phyloP scores from a whole-genome alignment of 208 protist species.

The Trypanosoma vivax region DNA sequence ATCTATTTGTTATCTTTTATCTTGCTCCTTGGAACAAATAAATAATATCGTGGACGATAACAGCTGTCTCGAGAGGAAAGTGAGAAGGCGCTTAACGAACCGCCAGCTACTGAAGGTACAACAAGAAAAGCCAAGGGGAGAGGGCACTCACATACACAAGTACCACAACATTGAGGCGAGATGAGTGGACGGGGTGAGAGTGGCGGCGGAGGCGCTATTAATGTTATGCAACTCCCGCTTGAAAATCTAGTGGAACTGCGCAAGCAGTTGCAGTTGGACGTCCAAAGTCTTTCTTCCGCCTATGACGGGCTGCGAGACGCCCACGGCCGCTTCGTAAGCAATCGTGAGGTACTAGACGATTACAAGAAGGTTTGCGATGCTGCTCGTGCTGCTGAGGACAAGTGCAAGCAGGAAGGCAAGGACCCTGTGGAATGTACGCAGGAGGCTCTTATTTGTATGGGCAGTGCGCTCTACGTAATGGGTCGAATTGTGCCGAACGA shows the following conservation, averaged over 20 bases:
- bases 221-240: conserved; percentile 69
- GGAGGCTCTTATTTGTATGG: conserved; percentile 78
- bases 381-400: conserved; percentile 14
- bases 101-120: too few species aligned
- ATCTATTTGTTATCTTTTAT: conserved; percentile 6
- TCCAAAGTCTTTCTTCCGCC: conserved; percentile 62
- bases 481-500: conserved; percentile 63
- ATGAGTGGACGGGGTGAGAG: conserved; percentile 9
- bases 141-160: too few species aligned
- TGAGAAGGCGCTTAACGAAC: too few species aligned
- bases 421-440: too few species aligned
- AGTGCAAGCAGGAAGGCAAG: too few species aligned
- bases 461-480: conserved; percentile 68
- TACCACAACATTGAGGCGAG: background rate
- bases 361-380: conserved; percentile 54
- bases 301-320: conserved; percentile 76
- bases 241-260: conserved; percentile 86
- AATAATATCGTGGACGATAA: too few species aligned
- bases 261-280: conserved; percentile 78
- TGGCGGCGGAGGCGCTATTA: conserved; percentile 22
- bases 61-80: too few species aligned
- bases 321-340: conserved; percentile 69
- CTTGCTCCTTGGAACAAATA: too few species aligned
- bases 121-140: too few species aligned
- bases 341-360: conserved; percentile 61